Conservation (phyloP, 192 early-diverging fungal species). For the Coemansia sp. region DNA sequence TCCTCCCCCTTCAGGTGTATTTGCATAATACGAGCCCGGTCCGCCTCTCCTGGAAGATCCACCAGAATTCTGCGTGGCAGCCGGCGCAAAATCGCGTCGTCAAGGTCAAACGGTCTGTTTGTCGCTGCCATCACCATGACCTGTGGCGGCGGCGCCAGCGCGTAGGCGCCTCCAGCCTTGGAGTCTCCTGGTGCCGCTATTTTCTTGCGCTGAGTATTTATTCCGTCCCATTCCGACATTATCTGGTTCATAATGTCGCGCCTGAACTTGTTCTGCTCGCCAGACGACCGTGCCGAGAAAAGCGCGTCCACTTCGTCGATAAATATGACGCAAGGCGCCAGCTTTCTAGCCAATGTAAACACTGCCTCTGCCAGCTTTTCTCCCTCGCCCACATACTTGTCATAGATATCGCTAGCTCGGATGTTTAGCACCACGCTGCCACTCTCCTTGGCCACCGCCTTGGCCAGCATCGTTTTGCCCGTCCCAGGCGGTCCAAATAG, state of each 20-base stretch:
- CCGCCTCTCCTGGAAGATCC: constrained; percentile 77
- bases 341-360: constrained; percentile 86
- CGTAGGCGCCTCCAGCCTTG: constrained; percentile 11
- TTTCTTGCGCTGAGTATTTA: constrained; percentile 62
- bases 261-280: constrained; percentile 56
- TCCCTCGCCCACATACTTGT: constrained; percentile 93
- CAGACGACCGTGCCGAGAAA: constrained; percentile 65
- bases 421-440: constrained; percentile 75
- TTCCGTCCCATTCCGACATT: constrained; percentile 96
- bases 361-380: constrained; percentile 95
- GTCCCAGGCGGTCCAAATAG: constrained; percentile 85
- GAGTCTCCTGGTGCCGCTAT: neutral
- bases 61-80: constrained; percentile 89
- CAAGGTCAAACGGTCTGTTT: constrained; percentile 93
- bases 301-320: constrained; percentile 94
- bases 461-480: constrained; percentile 82
- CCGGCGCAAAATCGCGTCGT: constrained; percentile 90
- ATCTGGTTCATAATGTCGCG: constrained; percentile 90
- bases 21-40: constrained; percentile 68
- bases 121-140: constrained; percentile 90
- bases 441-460: constrained; percentile 79
- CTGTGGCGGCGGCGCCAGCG: constrained; percentile 30
- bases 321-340: constrained; percentile 95
- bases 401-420: constrained; percentile 70
- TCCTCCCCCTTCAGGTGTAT: constrained; percentile 77